These are phyloP conservation scores for Debaryomyces coudertii DNA, from an alignment of 1,139 yeast genomes.

Conservation along the genomic window DNA sequence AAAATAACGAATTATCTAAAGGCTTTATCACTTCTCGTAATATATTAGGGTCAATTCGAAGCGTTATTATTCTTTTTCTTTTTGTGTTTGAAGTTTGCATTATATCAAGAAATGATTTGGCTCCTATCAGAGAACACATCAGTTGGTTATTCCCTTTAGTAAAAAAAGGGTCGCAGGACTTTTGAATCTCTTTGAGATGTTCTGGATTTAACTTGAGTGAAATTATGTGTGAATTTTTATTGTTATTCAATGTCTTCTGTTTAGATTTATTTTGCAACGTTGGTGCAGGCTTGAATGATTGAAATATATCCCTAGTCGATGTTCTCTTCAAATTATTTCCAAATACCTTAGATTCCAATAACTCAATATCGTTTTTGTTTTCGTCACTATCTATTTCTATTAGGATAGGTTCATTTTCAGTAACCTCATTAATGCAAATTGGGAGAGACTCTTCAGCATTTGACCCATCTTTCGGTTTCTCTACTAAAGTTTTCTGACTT, in stretches of 20 bases:
- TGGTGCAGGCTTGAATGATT: conserved; percentile 12
- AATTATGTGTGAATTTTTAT: conserved; percentile 19
- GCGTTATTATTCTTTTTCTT: conserved; percentile 4
- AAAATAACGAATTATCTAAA: conserved; percentile 13
- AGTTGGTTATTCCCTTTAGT: conserved; percentile 27
- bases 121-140: not conserved
- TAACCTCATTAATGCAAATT: not conserved
- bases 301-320: conserved; percentile 27
- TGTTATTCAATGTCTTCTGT: not conserved
- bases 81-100: conserved; percentile 2
- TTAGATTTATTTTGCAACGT: not conserved
- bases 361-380: conserved; percentile 27
- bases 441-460: not conserved
- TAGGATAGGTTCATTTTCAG: not conserved
- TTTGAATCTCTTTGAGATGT: conserved; percentile 30
- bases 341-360: conserved; percentile 38
- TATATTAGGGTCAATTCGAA: conserved; percentile 36
- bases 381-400: conserved; percentile 18
- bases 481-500: conserved; percentile 11
- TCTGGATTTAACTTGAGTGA: conserved; percentile 31
- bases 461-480: not conserved
- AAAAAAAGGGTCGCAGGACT: conserved; percentile 35
- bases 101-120: conserved; percentile 17
- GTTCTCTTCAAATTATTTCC: conserved; percentile 24
- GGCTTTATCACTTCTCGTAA: conserved; percentile 36